phyloP scores from a whole-genome alignment of 2,329 filamentous ascomycete species.

The Aspergillus sojae region DNA sequence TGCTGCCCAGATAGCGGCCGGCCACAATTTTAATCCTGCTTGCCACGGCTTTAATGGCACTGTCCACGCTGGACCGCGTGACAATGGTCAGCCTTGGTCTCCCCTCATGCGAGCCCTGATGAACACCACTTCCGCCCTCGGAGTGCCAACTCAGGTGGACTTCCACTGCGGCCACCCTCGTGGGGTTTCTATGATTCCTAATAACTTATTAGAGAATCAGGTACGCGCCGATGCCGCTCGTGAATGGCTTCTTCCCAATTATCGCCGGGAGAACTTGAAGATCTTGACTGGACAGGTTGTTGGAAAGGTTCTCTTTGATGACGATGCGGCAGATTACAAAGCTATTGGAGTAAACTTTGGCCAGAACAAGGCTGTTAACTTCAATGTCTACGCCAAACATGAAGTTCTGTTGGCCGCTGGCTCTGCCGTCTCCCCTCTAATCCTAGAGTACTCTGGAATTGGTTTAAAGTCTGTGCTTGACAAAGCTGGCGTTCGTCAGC shows the following conservation, averaged over 20 bases:
- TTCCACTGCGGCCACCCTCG: conserved; percentile 29
- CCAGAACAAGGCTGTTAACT: conserved; percentile 23
- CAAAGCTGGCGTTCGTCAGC: conserved; percentile 17
- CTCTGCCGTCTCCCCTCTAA: conserved; percentile 27
- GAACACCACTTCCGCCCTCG: conserved; percentile 13
- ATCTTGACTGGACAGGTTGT: conserved; percentile 31
- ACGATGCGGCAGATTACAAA: conserved; percentile 5
- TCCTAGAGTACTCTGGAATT: conserved; percentile 33
- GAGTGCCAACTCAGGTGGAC: conserved; percentile 24
- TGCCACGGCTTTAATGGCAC: conserved; percentile 30
- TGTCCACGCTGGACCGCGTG: conserved; percentile 25
- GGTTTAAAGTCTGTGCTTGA: conserved; percentile 23
- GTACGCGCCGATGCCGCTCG: conserved; percentile 31
- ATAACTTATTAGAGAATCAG: conserved; percentile 28
- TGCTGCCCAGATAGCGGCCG: conserved; percentile 21
- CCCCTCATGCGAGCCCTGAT: conserved; percentile 29
- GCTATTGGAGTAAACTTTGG: conserved; percentile 32
- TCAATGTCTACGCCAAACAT: conserved; percentile 24
- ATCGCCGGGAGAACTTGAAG: conserved; percentile 20
- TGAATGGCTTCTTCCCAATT: conserved; percentile 30
- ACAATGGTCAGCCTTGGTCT: conserved; percentile 23
- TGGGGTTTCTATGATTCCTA: conserved; percentile 33
- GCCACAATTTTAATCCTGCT: conserved; percentile 23
- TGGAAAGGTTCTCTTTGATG: conserved; percentile 26
- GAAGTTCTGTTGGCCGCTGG: conserved; percentile 33